phyloP scores from a whole-genome alignment of 768 basidiomycete genomes.

The Suillus sp. region DNA sequence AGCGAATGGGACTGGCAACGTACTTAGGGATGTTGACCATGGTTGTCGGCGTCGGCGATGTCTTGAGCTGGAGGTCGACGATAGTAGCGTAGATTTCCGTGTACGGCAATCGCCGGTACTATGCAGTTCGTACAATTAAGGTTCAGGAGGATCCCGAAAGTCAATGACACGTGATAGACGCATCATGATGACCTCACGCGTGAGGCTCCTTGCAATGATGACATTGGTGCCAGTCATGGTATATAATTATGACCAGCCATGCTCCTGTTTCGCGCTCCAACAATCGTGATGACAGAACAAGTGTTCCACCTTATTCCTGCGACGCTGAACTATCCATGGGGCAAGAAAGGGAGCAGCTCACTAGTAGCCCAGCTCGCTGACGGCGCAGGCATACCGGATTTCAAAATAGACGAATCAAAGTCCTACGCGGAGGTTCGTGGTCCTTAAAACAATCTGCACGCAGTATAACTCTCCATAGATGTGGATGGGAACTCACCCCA shows the following conservation, averaged over 20 bases:
- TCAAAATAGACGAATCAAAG: conserved; percentile 43
- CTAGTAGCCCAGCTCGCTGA: conserved; percentile 50
- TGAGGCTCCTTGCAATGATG: not conserved
- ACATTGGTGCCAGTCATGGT: not conserved
- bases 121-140: conserved; percentile 22
- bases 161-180: not conserved
- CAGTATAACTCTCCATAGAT: conserved; percentile 35
- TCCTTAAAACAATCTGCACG: not conserved
- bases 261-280: not conserved
- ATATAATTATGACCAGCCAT: not conserved
- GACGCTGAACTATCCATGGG: conserved; percentile 54
- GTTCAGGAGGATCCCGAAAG: conserved; percentile 16
- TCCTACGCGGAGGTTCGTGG: conserved; percentile 56
- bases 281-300: conserved; percentile 11
- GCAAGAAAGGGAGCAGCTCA: conserved; percentile 47
- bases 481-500: conserved; percentile 66
- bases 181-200: conserved; percentile 6
- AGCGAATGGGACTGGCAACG: conserved; percentile 33
- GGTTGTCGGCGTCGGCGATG: conserved; percentile 34
- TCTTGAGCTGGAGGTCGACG: conserved; percentile 18
- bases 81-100: conserved; percentile 15
- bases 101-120: conserved; percentile 33
- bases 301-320: conserved; percentile 29
- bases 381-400: conserved; percentile 31
- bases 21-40: conserved; percentile 98